Conservation (phyloP, 345 rosid genomes). For the Eucalyptus coolabah region DNA sequence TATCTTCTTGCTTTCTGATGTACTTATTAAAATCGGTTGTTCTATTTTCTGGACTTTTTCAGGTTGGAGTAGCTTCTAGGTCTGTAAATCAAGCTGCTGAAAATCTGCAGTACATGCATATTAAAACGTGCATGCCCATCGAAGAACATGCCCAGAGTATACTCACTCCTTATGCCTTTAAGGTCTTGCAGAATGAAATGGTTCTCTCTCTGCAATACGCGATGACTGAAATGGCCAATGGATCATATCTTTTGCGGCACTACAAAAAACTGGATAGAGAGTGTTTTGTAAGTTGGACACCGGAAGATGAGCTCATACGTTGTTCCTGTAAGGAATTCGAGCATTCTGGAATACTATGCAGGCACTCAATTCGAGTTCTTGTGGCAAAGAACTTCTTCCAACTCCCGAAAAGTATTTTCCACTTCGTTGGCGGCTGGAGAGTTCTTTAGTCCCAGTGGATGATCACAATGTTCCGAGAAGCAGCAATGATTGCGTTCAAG, state of each 20-base stretch:
- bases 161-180: conserved; percentile 78
- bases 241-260: conserved; percentile 66
- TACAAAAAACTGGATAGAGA: conserved; percentile 81
- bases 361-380: conserved; percentile 75
- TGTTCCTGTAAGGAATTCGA: conserved; percentile 96
- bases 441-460: conserved; percentile 22
- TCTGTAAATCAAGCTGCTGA: conserved; percentile 20
- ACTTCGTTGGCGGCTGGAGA: conserved; percentile 61
- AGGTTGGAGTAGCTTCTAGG: conserved; percentile 53
- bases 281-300: conserved; percentile 55
- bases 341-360: conserved; percentile 66
- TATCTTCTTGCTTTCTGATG: neutral
- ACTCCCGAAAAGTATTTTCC: conserved; percentile 69
- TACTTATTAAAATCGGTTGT: neutral
- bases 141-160: conserved; percentile 75
- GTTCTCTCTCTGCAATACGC: conserved; percentile 73
- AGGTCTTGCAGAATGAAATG: conserved; percentile 60
- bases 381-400: conserved; percentile 62
- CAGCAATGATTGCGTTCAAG: conserved; percentile 46
- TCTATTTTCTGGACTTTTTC: conserved; percentile 1
- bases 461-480: conserved; percentile 28
- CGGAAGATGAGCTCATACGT: conserved; percentile 65
- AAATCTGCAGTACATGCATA: conserved; percentile 26
- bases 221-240: conserved; percentile 64
- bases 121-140: conserved; percentile 70